Base-by-base conservation (phyloP, 306 rosid genomes). In the Senna tora region DNA sequence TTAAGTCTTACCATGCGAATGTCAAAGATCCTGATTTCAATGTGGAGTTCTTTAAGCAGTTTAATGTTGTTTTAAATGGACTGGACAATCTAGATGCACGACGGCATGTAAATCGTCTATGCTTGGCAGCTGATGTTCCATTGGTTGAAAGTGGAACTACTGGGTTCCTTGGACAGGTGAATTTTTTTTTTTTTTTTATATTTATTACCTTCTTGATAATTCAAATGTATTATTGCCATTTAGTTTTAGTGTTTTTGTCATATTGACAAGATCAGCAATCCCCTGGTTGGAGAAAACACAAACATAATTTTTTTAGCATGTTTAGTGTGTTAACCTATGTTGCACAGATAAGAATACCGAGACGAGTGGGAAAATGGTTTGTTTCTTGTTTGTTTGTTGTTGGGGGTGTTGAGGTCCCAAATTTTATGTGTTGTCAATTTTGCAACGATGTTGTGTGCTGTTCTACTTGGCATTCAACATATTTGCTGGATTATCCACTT, bases 81-180 rank as follows among this genome's bases (percentile, higher is more conserved):
- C 99, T 95, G 32, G 99, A 95, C 90, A 95, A 95, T 83, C 84
- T 95, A 75, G 97, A 95, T 87, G 99, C 99, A 1, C 89, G 99
- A 59, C 85, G 99, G 54, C 97, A 95, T 78, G 99, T 95, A 59
- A 95, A 95, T 80, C 99, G 99, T 22, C 73, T 95, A 55, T 88
- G 97, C 86, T 83, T 95, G 90, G 96, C 97, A 74, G 97, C 99
- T 82, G 80, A 88, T 60, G 96, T 95, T 70, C 96, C 99, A 62
- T 75, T 95, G 73, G 94, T 95, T 74, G 99, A 92, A 85, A 95
- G 99, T 87, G 99, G 99, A 77, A 95, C 99, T 38, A 95, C 99
- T 81, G 99, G 99, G 66, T 95, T 95, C 83, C 99, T 95, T 71
- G 99, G 99, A 53, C 99, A 95, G 99, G 99, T 95, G 38, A 77